These are phyloP conservation scores for Mentha longifolia DNA, from an alignment of 257 asterid genomes.

Conservation along the genomic window DNA sequence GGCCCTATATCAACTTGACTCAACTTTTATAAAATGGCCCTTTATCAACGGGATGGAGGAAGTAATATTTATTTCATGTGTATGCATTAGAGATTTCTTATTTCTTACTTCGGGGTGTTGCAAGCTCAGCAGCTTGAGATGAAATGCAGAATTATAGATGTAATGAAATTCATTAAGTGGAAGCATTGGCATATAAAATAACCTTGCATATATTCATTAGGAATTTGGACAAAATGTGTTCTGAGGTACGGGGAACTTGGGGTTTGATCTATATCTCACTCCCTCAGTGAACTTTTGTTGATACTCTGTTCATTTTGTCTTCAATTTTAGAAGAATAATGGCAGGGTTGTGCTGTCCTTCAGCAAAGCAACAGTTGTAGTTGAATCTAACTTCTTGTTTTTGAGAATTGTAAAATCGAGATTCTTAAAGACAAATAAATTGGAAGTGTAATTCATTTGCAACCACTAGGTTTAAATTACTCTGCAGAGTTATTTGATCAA, in stretches of 20 bases:
- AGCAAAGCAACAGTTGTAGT: not conserved
- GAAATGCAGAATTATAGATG: not conserved
- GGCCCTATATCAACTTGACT: no score
- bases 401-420: not conserved
- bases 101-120: conserved; percentile 14
- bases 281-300: not conserved
- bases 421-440: not conserved
- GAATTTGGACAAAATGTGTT: not conserved
- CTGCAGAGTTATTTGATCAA: not conserved
- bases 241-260: not conserved
- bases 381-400: not conserved
- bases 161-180: not conserved
- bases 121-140: not conserved
- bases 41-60: no score
- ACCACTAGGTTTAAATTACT: not conserved
- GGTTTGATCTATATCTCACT: not conserved
- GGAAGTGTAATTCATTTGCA: no score
- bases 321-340: not conserved
- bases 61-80: not conserved
- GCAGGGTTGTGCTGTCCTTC: not conserved
- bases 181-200: conserved; percentile 13
- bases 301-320: not conserved
- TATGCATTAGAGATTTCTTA: not conserved
- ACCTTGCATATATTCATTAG: not conserved
- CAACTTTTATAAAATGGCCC: no score